Percentiles rank a stretch among this genome's conserved stretches.
Evolutionary conservation across 1,139 yeast species (phyloP).

Genomic region (Scheffersomyces illinoinensis): DNA sequence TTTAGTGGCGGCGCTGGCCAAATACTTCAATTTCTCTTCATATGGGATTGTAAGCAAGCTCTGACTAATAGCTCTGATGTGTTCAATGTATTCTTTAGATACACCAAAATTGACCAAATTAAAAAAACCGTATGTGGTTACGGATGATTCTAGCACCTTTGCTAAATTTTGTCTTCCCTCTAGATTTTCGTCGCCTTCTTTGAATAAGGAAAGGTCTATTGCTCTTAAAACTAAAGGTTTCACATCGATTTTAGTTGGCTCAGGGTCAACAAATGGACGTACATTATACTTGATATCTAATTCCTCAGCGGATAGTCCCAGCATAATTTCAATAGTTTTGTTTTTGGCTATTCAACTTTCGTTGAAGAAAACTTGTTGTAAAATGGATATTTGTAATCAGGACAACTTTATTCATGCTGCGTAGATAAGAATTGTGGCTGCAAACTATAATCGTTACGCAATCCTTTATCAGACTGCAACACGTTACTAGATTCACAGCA

Average conservation of each 20-base stretch:
- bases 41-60: conserved; percentile 37
- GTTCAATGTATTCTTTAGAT: conserved; percentile 22
- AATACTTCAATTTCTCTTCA: conserved; percentile 33
- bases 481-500: not conserved
- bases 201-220: conserved; percentile 7
- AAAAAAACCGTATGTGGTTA: conserved; percentile 47
- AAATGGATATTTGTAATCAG: not conserved
- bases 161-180: conserved; percentile 30
- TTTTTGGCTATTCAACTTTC: too few species aligned
- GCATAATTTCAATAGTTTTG: not conserved
- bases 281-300: conserved; percentile 24
- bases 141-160: conserved; percentile 28
- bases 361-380: not conserved
- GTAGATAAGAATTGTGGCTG: not conserved
- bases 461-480: not conserved
- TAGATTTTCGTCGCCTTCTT: conserved; percentile 15
- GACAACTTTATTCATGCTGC: not conserved
- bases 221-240: conserved; percentile 6
- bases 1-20: conserved; percentile 32
- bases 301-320: not conserved
- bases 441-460: not conserved
- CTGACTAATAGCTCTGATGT: conserved; percentile 34
- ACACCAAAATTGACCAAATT: conserved; percentile 38
- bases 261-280: conserved; percentile 31
- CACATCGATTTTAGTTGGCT: conserved; percentile 3